Base-by-base conservation (phyloP, 176 grass and related monocot genomes). In the Carex cristatella region DNA sequence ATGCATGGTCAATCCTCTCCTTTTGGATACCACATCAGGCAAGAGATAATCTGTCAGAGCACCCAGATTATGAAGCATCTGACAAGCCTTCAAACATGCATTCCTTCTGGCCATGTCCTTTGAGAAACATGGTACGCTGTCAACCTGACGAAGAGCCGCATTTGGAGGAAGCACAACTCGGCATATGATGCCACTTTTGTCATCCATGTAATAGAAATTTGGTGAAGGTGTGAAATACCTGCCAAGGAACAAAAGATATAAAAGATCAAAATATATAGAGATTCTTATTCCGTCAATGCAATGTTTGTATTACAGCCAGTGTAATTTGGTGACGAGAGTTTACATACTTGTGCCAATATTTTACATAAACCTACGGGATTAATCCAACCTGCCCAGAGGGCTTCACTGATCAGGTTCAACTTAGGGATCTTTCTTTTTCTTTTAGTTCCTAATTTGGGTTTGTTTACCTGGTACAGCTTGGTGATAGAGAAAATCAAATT, bases 41-140 rank as follows among this genome's bases (percentile, higher is more conserved):
- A 98, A 85, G 84, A 98, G 95, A 93, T 91, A 98, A 90, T 98
- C 89, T 63, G 92, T 93, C 87, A 98, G 91, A 88, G 91, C 92
- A 91, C 92, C 89, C 53, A 84, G 12, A 75, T 91, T 74, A 85
- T 94, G 92, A 91, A 98, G 93, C 61, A 89, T 86, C 68, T 88
- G 77, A 85, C 88, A 98, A 84, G 91, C 95, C 85, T 87, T 90
- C 85, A 98, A 87, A 81, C 95, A 98, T 64, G 86, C 91, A 89
- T 94, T 68, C 76, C 95, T 91, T 85, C 86, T 98, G 88, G 95
- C 95, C 85, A 91, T 89, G 87, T 98, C 95, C 65, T 94, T 94
- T 2, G 95, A 94, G 70, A 27, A 61, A 89, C 84, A 91, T 0
- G 95, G 83, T 87, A 84, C 68, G 46, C 95, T 83, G 67, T 93